Percentiles rank a stretch among this genome's conserved stretches.
phyloP scores from a whole-genome alignment of 202 grass and related monocot species.

The Musa balbisiana region DNA sequence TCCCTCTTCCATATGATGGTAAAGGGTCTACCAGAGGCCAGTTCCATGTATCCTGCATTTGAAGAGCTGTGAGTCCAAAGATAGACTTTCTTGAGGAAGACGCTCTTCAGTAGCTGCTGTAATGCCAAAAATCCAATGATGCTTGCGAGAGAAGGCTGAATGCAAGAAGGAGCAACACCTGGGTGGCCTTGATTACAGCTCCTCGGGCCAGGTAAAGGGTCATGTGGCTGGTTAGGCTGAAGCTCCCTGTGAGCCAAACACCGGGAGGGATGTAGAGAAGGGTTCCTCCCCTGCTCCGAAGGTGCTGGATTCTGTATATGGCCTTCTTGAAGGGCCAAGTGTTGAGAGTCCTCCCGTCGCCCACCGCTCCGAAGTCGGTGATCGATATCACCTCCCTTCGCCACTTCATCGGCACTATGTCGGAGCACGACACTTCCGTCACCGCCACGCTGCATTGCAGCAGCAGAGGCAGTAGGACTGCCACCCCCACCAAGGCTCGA shows the following conservation, averaged over 20 bases:
- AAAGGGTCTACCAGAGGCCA: constrained; percentile 79
- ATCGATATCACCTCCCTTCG: constrained; percentile 20
- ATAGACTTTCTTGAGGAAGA: not conserved
- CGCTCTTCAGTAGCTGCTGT: not conserved
- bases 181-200: constrained; percentile 14
- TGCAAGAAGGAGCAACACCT: not conserved
- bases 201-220: constrained; percentile 15
- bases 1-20: constrained; percentile 71
- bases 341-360: constrained; percentile 19
- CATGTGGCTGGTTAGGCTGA: constrained; percentile 23
- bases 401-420: constrained; percentile 12
- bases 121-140: too few species aligned
- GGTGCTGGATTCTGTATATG: constrained; percentile 18
- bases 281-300: constrained; percentile 15
- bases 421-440: constrained; percentile 12
- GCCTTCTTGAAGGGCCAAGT: constrained; percentile 23
- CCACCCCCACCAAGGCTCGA: not conserved
- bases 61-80: not conserved
- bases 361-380: constrained; percentile 19
- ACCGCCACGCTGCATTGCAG: constrained; percentile 1
- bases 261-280: constrained; percentile 12
- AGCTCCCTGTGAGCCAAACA: constrained; percentile 20
- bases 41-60: constrained; percentile 37
- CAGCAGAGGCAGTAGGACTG: not conserved
- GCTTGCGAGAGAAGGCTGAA: too few species aligned